A percentile compares a stretch with the other conserved stretches of the same genome.
phyloP scores from a whole-genome alignment of 2,329 filamentous ascomycete genomes.

The Sarocladium oryzae region DNA sequence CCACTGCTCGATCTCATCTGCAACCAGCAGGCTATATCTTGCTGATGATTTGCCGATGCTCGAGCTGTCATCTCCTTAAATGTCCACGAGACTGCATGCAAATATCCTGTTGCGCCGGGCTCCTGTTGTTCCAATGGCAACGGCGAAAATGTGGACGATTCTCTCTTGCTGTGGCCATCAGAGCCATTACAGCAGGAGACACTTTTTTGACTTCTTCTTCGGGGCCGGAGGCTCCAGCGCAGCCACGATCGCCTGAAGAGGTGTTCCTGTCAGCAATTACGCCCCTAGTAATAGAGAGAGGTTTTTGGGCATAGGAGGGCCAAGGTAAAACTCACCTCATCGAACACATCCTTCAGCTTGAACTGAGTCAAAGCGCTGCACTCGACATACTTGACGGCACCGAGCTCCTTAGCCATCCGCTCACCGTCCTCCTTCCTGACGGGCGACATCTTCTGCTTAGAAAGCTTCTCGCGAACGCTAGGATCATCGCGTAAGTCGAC shows the following conservation, averaged over 20 bases:
- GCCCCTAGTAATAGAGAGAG: no score
- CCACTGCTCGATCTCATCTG: background rate
- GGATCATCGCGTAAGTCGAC: conserved; percentile 90
- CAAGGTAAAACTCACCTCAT: conserved; percentile 90
- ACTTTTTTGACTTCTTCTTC: conserved; percentile 70
- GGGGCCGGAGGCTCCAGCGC: conserved; percentile 81
- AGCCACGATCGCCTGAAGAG: conserved; percentile 78
- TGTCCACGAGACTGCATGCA: background rate
- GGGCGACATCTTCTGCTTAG: conserved; percentile 93
- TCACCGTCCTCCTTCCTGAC: conserved; percentile 91
- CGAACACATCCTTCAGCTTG: conserved; percentile 98
- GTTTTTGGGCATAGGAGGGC: no score
- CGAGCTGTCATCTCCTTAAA: conserved; percentile 10
- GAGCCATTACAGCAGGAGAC: conserved; percentile 55
- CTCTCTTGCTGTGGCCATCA: background rate
- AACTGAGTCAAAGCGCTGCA: conserved; percentile 97
- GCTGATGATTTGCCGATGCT: background rate
- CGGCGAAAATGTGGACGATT: background rate
- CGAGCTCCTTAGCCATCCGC: conserved; percentile 93
- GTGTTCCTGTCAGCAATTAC: conserved; percentile 15
- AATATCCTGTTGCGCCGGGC: conserved; percentile 8
- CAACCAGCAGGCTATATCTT: background rate
- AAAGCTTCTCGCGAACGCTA: conserved; percentile 81
- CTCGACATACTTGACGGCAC: conserved; percentile 97
- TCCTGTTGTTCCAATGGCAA: conserved; percentile 9